Evolutionary conservation across 768 basidiomycete genomes (phyloP), one percentile per base, ranked within the genome.

Genomic region (Hygrophorus pudorinus): DNA sequence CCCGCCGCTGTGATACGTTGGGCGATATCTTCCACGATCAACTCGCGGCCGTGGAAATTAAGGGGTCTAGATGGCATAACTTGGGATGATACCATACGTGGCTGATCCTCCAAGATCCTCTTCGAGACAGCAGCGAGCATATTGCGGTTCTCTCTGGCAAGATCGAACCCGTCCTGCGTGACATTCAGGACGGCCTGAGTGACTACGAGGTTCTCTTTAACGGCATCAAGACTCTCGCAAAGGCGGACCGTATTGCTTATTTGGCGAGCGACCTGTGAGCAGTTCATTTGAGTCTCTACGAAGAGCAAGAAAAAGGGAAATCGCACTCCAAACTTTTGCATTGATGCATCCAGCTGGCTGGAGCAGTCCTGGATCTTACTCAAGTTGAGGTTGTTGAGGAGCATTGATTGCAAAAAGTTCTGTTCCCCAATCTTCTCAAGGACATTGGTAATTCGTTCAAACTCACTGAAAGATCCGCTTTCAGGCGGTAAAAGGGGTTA

Each of bases 1-100:
- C 3, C 17, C 4, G 49, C 48, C 10, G 51, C 46, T 3, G 46
- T 50, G 28, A 35, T 35, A 35, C 33, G 33, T 13, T 9, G n/a
- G 17, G 17, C 48, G 13, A 57, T 46, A 12, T 54, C 56, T 14
- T 34, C 30, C 12, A 57, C 49, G 14, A 55, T 5, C 4, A 38
- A 24, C 18, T 54, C 54, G 14, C 57, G 53, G n/a, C 56, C 57
- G 39, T 48, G 40, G 41, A 59, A 54, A 20, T 55, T 49, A 18
- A 27, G 28, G 14, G 56, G 51, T 27, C 47, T 55, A 3, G 53
- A 37, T 5, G 51, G 51, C 39, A 51, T 47, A 5, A 44, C 46
- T 16, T 40, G 49, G 20, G 40, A 35, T 12, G 33, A n/a, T 10
- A 10, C 17, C 9, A 35, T 35, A 17, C n/a, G 9, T 35, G n/a